Evolutionary conservation across 2,329 filamentous ascomycete species (phyloP), one percentile per base, ranked within the genome.

Genomic region (Cladosporium sp.): DNA sequence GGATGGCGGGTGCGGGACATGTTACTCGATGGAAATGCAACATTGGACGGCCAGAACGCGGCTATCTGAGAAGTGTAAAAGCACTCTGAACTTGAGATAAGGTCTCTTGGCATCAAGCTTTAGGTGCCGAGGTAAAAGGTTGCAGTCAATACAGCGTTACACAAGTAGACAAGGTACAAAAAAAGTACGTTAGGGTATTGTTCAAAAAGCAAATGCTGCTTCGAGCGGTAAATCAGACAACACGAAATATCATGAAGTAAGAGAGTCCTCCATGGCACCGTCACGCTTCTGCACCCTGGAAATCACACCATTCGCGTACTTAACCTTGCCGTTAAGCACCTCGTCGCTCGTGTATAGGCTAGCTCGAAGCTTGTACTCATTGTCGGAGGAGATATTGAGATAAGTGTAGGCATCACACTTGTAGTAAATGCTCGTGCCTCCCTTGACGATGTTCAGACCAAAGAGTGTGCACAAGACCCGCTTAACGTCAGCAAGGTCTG

Each of bases 341-440:
- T 69, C 68, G 22, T 62, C 65, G 39, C 71, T 74, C 13, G 64
- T 69, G 54, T 72, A 73, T 7, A 73, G 55, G 51, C 71, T 74
- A 9, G 71, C 71, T 50, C 63, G 60, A 6, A 75, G 55, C 7
- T 68, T 69, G 53, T 70, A 74, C 7, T 61, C 54, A 36, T 71
- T 75, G 6, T 61, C 55, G 4, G 65, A 64, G 35, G 66, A 65
- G 15, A 75, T 65, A n/a, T 67, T 61, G 13, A 75, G 62, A 35
- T 71, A 62, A 0, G 72, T 75, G 53, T 71, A 79, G 66, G 73
- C 64, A 77, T 85, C 84, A 58, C 78, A 79, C 62, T 94, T 94
- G 71, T 94, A 95, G 65, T 88, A 92, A 43, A 93, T 82, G 1
- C 74, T 69, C 39, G 69, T 72, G 3, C 72, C 43, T 12, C 61